Evolutionary conservation across 345 rosid species (phyloP), one percentile per base, ranked within the genome.

Genomic region (Barbarea vulgaris): DNA sequence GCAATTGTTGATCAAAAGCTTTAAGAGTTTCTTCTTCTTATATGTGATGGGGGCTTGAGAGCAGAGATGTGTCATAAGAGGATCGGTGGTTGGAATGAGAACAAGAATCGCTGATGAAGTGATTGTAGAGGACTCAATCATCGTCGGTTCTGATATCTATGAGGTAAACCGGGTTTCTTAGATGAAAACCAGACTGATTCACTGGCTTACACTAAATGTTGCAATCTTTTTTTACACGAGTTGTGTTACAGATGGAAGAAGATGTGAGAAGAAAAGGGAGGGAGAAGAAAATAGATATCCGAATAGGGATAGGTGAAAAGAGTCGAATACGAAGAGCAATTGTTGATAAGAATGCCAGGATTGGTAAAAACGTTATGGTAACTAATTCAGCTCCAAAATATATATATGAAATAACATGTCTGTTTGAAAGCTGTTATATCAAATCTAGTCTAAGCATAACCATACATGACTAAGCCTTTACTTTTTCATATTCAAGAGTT

Each of bases 21-120:
- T 34, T 18, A 62, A 39, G 34, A 74, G 37, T 15, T 21, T 53
- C 19, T 22, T 75, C 44, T 48, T 34, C 4, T 67, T 18, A 9
- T 66, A 34, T 47, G 61, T 56, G 30, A 33, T 17, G 30, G 4
- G 47, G 36, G 73, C 30, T 25, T 72, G 77, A 75, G 87, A 76
- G 60, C 72, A 93, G 97, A 84, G 83, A 67, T 93, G 98, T 86
- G 80, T 81, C 77, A 87, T 93, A 61, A 87, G 83, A 78, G 84
- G 97, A 69, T 70, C 93, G 6, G 87, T 89, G 24, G 75, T 93
- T 14, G 97, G 98, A n/a, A 85, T 83, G 93, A 86, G 89, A 85
- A 85, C 92, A 47, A 87, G 81, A 77, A 79, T 91, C 22, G 86
- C 80, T 58, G 88, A 87, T 34, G 81, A 86, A 3, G 96, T 85